These are phyloP conservation scores for Rhizophagus clarus DNA, from an alignment of 192 early-diverging fungal species.

Conservation along the genomic window DNA sequence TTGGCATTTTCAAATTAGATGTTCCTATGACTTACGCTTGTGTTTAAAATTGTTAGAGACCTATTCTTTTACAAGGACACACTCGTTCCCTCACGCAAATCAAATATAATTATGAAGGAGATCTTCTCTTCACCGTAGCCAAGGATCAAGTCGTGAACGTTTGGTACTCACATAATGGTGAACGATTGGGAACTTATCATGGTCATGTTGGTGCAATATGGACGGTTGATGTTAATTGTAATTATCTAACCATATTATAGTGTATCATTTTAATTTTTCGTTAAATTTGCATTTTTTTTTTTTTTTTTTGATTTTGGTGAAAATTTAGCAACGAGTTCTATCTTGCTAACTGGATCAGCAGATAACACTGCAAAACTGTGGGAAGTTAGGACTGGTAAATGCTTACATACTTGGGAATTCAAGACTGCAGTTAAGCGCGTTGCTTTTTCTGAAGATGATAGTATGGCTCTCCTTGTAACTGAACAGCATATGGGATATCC, in stretches of 20 bases:
- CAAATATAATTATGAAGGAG: slow-evolving; percentile 98
- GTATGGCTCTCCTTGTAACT: slow-evolving; percentile 87
- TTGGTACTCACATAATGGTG: slow-evolving; percentile 98
- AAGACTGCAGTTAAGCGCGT: slow-evolving; percentile 90
- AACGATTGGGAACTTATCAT: slow-evolving; percentile 90
- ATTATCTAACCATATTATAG: not conserved
- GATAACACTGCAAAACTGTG: slow-evolving; percentile 92
- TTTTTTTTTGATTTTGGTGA: not conserved
- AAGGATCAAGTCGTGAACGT: slow-evolving; percentile 94
- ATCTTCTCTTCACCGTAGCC: slow-evolving; percentile 91
- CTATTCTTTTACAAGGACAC: slow-evolving; percentile 97
- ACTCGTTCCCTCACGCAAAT: slow-evolving; percentile 95
- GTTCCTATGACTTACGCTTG: too few relatives aligned
- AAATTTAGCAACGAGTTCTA: slow-evolving; percentile 63
- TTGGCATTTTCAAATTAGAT: too few relatives aligned
- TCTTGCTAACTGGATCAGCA: slow-evolving; percentile 86
- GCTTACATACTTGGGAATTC: slow-evolving; percentile 90
- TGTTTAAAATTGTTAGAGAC: slow-evolving; percentile 57
- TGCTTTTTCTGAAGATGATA: slow-evolving; percentile 88
- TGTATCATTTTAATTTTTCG: not conserved
- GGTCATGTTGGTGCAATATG: slow-evolving; percentile 95
- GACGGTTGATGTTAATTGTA: slow-evolving; percentile 92
- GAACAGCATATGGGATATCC: slow-evolving; percentile 94
- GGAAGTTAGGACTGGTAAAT: slow-evolving; percentile 88
- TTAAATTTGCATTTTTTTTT: not conserved